Evolutionary conservation across 192 early-diverging fungal genomes (phyloP).

Genomic region (Paraglomus brasilianum): DNA sequence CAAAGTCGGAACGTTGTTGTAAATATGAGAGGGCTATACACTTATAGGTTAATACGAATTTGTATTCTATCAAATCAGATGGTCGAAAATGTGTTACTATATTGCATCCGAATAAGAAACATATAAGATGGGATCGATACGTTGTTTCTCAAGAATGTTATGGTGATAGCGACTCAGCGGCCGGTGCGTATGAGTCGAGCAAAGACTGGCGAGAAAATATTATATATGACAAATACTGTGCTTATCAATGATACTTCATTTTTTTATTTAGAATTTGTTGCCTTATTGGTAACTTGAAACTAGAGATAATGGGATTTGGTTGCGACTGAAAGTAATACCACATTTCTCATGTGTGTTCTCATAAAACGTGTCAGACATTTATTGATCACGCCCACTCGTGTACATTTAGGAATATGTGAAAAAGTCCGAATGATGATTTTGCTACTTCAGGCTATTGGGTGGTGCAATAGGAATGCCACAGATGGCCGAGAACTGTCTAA

Average conservation of each 20-base stretch:
- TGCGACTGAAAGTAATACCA: conserved; percentile 66
- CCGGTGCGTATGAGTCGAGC: conserved; percentile 46
- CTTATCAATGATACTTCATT: neutral
- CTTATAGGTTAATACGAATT: neutral
- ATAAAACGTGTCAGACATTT: neutral
- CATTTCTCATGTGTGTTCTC: conserved; percentile 32
- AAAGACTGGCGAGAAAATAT: neutral
- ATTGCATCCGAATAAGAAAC: conserved; percentile 58
- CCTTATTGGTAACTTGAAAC: conserved; percentile 75
- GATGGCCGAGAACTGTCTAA: conserved; percentile 52
- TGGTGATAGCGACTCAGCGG: conserved; percentile 64
- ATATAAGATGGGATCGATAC: conserved; percentile 61
- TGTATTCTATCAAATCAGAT: conserved; percentile 41
- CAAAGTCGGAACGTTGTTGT: conserved; percentile 84
- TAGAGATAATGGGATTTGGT: conserved; percentile 84
- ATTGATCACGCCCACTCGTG: neutral
- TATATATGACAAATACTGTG: neutral
- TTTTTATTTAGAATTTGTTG: conserved; percentile 49
- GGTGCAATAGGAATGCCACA: conserved; percentile 57
- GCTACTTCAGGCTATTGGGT: conserved; percentile 66
- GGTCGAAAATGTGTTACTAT: conserved; percentile 65
- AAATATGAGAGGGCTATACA: neutral
- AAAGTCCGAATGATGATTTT: conserved; percentile 63
- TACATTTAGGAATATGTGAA: conserved; percentile 62
- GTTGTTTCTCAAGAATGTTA: conserved; percentile 75